Conservation (phyloP, 1,284 basidiomycete species). For the Ganoderma leucocontextum region DNA sequence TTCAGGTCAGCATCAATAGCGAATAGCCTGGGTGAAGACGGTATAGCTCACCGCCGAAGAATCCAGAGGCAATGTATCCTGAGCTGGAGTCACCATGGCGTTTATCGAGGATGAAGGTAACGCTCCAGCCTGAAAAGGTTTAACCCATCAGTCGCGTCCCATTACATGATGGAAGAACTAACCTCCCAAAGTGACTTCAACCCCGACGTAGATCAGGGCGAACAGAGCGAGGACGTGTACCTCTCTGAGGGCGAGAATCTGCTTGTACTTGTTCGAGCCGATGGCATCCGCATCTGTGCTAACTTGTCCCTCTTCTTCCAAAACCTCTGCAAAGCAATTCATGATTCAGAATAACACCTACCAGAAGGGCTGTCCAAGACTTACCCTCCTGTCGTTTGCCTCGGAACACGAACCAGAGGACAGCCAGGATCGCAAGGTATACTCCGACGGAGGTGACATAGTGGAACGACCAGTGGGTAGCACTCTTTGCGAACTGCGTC, state of each 20-base stretch:
- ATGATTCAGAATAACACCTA: neutral
- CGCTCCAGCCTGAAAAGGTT: slow-evolving; percentile 25
- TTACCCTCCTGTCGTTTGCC: slow-evolving; percentile 54
- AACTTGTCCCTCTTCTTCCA: slow-evolving; percentile 49
- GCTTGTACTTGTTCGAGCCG: slow-evolving; percentile 55
- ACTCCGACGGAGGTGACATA: slow-evolving; percentile 68
- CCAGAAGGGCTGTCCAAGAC: neutral
- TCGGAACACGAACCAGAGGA: slow-evolving; percentile 60
- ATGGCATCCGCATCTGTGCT: slow-evolving; percentile 44
- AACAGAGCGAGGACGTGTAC: slow-evolving; percentile 70
- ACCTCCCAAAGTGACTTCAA: slow-evolving; percentile 74
- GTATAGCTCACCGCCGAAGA: slow-evolving; percentile 42
- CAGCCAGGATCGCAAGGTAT: slow-evolving; percentile 53
- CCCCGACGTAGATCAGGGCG: slow-evolving; percentile 71
- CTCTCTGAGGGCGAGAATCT: slow-evolving; percentile 58
- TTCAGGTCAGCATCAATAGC: neutral
- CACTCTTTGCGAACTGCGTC: slow-evolving; percentile 63
- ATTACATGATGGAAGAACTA: slow-evolving; percentile 8
- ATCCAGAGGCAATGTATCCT: slow-evolving; percentile 48
- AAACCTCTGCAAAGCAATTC: slow-evolving; percentile 30
- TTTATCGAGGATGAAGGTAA: slow-evolving; percentile 44
- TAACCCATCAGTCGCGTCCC: too few relatives aligned
- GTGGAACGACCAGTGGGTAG: slow-evolving; percentile 64
- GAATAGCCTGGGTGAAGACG: neutral
- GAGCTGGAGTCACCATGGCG: slow-evolving; percentile 42